Evolutionary conservation across 1,284 basidiomycete species (phyloP).

Genomic region (Cystobasidium pallidum): DNA sequence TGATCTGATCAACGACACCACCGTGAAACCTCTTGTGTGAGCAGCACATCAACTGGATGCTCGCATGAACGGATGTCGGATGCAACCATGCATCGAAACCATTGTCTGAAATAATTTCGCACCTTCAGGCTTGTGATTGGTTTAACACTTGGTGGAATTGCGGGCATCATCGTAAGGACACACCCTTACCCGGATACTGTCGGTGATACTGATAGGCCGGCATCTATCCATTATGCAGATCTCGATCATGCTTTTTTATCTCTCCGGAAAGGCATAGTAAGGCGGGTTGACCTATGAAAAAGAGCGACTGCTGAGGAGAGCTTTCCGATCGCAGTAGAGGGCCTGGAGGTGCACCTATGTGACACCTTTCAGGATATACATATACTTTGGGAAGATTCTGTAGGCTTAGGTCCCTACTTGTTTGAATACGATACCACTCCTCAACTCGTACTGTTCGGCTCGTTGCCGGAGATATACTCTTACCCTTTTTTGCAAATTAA

Average conservation of each 20-base stretch:
- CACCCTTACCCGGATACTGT: neutral
- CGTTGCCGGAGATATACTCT: too few species aligned
- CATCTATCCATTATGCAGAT: neutral
- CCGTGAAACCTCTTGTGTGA: conserved; percentile 29
- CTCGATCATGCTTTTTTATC: conserved; percentile 4
- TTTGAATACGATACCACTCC: too few species aligned
- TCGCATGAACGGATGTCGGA: too few species aligned
- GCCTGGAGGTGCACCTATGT: neutral
- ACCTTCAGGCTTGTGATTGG: conserved; percentile 23
- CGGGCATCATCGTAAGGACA: conserved; percentile 26
- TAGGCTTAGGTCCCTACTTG: too few species aligned
- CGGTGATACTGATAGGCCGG: neutral
- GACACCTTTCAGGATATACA: neutral
- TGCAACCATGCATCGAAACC: too few species aligned
- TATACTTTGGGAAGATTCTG: neutral
- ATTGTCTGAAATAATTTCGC: neutral
- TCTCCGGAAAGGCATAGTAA: conserved; percentile 6
- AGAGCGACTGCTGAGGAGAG: neutral
- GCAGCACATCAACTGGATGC: neutral
- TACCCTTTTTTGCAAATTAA: too few species aligned
- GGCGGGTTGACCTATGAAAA: neutral
- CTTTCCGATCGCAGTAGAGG: neutral
- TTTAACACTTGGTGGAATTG: conserved; percentile 25
- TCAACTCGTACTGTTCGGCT: too few species aligned
- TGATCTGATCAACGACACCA: conserved; percentile 30